These are phyloP conservation scores for Sicyos edulis DNA, from an alignment of 306 rosid species.

Conservation along the genomic window DNA sequence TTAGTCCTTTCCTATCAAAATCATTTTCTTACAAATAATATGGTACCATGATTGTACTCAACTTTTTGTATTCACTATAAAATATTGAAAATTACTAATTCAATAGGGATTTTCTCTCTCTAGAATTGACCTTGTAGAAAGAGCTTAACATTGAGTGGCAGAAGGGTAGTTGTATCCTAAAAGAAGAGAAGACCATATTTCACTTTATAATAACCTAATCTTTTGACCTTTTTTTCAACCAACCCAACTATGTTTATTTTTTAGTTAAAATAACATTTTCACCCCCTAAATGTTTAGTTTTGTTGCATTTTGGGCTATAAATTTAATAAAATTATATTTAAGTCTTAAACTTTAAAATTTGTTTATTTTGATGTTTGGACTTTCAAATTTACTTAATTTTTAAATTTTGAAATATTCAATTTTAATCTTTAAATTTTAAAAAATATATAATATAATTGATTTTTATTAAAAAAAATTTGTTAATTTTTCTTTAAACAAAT, in stretches of 20 bases:
- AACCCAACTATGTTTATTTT: background rate
- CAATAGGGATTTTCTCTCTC: background rate
- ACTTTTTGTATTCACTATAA: background rate
- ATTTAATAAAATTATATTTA: too few species aligned
- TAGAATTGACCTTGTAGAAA: background rate
- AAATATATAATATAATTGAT: too few species aligned
- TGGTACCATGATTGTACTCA: background rate
- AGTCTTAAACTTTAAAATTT: too few species aligned
- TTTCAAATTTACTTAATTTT: too few species aligned
- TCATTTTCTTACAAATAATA: background rate
- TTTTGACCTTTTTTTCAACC: conserved; percentile 10
- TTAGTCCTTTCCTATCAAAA: background rate
- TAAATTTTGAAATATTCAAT: too few species aligned
- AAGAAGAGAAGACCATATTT: background rate
- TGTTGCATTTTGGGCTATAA: too few species aligned
- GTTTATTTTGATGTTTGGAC: background rate
- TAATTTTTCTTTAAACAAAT: too few species aligned
- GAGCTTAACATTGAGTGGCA: background rate
- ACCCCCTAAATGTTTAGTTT: too few species aligned
- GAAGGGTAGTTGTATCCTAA: background rate
- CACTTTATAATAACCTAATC: conserved; percentile 19
- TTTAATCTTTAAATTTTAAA: too few species aligned
- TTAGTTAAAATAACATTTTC: too few species aligned
- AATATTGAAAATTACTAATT: too few species aligned
- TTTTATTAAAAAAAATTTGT: too few species aligned